These are phyloP conservation scores for Aspergillus unguis DNA, from an alignment of 2,329 filamentous ascomycete species.

Conservation along the genomic window DNA sequence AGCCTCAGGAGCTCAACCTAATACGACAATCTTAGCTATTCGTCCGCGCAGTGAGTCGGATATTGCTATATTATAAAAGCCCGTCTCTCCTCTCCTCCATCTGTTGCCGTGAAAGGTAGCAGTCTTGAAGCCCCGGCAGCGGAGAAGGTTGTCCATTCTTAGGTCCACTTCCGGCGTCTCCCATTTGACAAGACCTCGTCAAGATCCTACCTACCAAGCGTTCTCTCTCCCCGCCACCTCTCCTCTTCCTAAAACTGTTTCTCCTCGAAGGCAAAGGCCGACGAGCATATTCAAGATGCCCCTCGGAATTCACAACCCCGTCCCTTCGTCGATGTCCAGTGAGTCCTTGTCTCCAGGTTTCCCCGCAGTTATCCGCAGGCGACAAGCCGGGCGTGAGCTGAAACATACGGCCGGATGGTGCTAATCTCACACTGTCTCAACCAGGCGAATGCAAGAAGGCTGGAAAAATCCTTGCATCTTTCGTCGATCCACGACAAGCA, in stretches of 20 bases:
- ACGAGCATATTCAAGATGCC: slow-evolving; percentile 34
- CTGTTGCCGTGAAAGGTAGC: no score
- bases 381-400: slow-evolving; percentile 5
- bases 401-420: slow-evolving; percentile 16
- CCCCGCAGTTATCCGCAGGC: slow-evolving; percentile 31
- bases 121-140: no score
- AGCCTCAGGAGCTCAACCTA: neutral
- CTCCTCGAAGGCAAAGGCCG: slow-evolving; percentile 4
- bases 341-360: slow-evolving; percentile 28
- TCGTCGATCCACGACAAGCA: slow-evolving; percentile 87
- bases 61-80: neutral
- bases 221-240: slow-evolving; percentile 4
- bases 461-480: slow-evolving; percentile 90
- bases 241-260: neutral
- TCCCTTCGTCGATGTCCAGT: slow-evolving; percentile 50
- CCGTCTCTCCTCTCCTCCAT: no score
- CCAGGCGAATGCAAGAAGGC: slow-evolving; percentile 96
- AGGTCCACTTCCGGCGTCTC: slow-evolving; percentile 25
- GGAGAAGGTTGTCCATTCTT: slow-evolving; percentile 16
- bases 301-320: slow-evolving; percentile 46
- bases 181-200: slow-evolving; percentile 20
- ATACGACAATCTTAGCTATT: neutral
- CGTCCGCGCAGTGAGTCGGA: neutral
- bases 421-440: slow-evolving; percentile 26
- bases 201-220: slow-evolving; percentile 13